These are phyloP conservation scores for Claviceps spartinae DNA, from an alignment of 2,329 filamentous ascomycete genomes.

Conservation along the genomic window DNA sequence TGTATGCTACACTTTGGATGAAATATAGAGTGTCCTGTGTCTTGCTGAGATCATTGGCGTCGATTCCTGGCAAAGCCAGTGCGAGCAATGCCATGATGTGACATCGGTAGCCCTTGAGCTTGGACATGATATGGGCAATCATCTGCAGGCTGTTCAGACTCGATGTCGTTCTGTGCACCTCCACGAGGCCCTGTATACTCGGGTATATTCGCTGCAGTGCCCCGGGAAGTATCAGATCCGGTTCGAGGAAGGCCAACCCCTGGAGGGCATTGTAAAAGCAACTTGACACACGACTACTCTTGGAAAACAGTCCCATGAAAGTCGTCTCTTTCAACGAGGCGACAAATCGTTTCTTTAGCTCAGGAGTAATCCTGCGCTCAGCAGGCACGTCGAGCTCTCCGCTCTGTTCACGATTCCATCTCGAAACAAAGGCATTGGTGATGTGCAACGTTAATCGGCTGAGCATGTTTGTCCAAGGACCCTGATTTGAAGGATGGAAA, in stretches of 20 bases:
- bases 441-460: constrained; percentile 86
- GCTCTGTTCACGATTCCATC: constrained; percentile 90
- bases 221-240: constrained; percentile 80
- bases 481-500: constrained; percentile 95
- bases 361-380: constrained; percentile 64
- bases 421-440: constrained; percentile 89
- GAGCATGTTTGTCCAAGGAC: constrained; percentile 77
- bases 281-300: constrained; percentile 81
- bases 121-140: constrained; percentile 79
- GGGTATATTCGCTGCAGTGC: constrained; percentile 94
- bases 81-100: constrained; percentile 92
- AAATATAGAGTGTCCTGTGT: constrained; percentile 89
- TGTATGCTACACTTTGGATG: constrained; percentile 91
- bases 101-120: constrained; percentile 90
- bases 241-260: constrained; percentile 79
- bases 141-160: constrained; percentile 86
- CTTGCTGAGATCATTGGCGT: constrained; percentile 95
- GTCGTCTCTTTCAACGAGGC: constrained; percentile 79
- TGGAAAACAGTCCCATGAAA: constrained; percentile 97
- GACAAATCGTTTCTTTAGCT: constrained; percentile 82
- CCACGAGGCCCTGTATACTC: constrained; percentile 88
- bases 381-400: constrained; percentile 79
- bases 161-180: constrained; percentile 91
- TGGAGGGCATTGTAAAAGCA: constrained; percentile 87
- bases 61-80: constrained; percentile 83